Base-by-base conservation (phyloP, 257 asterid genomes). In the Fraxinus americana region DNA sequence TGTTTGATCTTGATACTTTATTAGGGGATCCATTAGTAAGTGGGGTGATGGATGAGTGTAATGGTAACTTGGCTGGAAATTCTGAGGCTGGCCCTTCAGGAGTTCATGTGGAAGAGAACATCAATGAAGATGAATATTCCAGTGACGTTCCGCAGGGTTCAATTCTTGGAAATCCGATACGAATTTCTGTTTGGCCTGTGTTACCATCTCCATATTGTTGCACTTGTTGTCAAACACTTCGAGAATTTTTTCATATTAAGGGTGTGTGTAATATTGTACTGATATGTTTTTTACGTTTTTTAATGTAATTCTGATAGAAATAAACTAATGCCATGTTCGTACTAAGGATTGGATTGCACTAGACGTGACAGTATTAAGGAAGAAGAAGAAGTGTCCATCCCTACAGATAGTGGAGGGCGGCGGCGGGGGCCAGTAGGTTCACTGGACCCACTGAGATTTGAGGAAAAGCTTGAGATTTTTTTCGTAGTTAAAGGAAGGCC, bases 211-310 rank as follows among this genome's bases (percentile, higher is more conserved):
- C 92, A 0, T 59, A 82, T 73, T 61, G 27, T 61, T 92, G 97
- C 82, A 78, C 87, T 76, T 85, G 83, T 72, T 90, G 91, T 82
- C 91, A 84, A 76, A 68, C 85, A 13, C 91, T 93, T 7, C 72
- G 98, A 75, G 88, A 93, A 79, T 65, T 88, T 10, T 77, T 65
- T 70, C 98, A 90, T 70, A 71, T 79, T 10, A 86, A 91, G 73
- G 98, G 98, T 89, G 59, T 34, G 79, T 71, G 41, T 27, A n/a
- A 23, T 21, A 17, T 17, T 12, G 7, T 10, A 1, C 1, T 34
- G 25, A 36, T 59, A 10, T 63, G 5, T n/a, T 19, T 30, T 11
- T 16, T 1, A 5, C 11, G 2, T 9, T 39, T 66, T 80, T 41
- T 43, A 14, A 43, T 43, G 52, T 17, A 30, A 10, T 3, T 30